A percentile compares a stretch with the other conserved stretches of the same genome.
Conservation (phyloP, 2,329 filamentous ascomycete genomes). For the Magnaporthiopsis incrustans region DNA sequence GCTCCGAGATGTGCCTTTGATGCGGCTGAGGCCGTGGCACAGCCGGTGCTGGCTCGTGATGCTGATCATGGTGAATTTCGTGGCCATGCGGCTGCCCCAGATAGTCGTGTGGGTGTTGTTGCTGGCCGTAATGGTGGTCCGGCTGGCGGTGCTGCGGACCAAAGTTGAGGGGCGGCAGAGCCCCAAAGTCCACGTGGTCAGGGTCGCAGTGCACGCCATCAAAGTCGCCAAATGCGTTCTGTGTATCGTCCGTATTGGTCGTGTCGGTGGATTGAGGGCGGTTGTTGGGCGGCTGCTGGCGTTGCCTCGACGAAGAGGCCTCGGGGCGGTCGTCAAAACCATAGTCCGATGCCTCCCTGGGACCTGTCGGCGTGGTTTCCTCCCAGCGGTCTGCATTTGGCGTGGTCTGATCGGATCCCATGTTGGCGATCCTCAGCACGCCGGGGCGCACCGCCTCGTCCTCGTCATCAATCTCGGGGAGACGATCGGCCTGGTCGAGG, state of each 20-base stretch:
- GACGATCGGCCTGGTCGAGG: conserved; percentile 45
- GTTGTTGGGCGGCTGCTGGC: not conserved
- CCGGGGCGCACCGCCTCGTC: conserved; percentile 15
- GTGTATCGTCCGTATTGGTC: not conserved
- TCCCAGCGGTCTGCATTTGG: conserved; percentile 4
- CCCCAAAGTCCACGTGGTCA: conserved; percentile 24
- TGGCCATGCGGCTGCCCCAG: not conserved
- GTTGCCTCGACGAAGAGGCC: not conserved
- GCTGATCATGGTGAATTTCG: conserved; percentile 8
- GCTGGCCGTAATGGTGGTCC: conserved; percentile 9
- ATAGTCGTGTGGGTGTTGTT: conserved; percentile 10
- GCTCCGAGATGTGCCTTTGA: conserved; percentile 16
- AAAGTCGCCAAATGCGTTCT: conserved; percentile 66
- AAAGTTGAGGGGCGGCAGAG: conserved; percentile 5
- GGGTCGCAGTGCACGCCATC: conserved; percentile 70
- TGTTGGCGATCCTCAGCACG: conserved; percentile 20
- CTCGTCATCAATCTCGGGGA: conserved; percentile 21
- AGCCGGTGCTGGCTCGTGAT: conserved; percentile 12
- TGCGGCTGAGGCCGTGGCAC: conserved; percentile 8
- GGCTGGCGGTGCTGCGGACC: conserved; percentile 5
- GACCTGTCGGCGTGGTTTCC: not conserved
- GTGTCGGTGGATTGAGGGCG: not conserved
- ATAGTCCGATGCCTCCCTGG: not conserved
- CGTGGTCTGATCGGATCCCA: conserved; percentile 13
- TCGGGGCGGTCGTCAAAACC: not conserved